Evolutionary conservation across 345 rosid genomes (phyloP).

Genomic region (Physaria fendleri): DNA sequence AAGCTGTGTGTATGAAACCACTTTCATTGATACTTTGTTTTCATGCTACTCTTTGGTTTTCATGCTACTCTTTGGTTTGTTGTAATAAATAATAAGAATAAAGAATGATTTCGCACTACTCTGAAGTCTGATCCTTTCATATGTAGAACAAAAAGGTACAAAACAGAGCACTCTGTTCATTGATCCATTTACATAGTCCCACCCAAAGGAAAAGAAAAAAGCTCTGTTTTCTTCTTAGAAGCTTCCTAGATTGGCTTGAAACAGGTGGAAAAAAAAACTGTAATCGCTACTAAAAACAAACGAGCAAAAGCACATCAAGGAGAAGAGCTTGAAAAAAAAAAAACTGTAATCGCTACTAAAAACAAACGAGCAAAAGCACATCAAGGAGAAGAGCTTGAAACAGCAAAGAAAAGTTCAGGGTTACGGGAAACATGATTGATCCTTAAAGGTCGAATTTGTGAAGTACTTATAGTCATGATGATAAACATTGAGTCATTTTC

Average conservation of each 20-base stretch:
- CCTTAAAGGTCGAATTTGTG: constrained; percentile 21
- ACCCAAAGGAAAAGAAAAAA: neutral
- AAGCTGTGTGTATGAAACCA: constrained; percentile 7
- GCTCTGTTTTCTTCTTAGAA: constrained; percentile 4
- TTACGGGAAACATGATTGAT: neutral
- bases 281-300: constrained; percentile 25
- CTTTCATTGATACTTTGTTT: constrained; percentile 6
- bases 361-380: neutral
- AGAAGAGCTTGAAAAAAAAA: neutral
- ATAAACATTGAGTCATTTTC: constrained; percentile 45
- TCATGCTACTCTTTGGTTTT: constrained; percentile 14
- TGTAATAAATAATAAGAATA: constrained; percentile 18
- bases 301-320: neutral
- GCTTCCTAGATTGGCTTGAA: constrained; percentile 25
- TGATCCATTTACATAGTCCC: constrained; percentile 22
- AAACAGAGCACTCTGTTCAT: constrained; percentile 6
- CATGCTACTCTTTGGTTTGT: constrained; percentile 12
- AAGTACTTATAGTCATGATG: constrained; percentile 73
- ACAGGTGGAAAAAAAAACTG: constrained; percentile 19
- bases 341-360: constrained; percentile 21
- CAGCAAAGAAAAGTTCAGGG: constrained; percentile 4
- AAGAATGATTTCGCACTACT: neutral
- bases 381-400: neutral
- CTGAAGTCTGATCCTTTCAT: no score
- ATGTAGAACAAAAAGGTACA: no score